These are phyloP conservation scores for Massospora cicadina DNA, from an alignment of 371 early-diverging fungal genomes.

Conservation along the genomic window DNA sequence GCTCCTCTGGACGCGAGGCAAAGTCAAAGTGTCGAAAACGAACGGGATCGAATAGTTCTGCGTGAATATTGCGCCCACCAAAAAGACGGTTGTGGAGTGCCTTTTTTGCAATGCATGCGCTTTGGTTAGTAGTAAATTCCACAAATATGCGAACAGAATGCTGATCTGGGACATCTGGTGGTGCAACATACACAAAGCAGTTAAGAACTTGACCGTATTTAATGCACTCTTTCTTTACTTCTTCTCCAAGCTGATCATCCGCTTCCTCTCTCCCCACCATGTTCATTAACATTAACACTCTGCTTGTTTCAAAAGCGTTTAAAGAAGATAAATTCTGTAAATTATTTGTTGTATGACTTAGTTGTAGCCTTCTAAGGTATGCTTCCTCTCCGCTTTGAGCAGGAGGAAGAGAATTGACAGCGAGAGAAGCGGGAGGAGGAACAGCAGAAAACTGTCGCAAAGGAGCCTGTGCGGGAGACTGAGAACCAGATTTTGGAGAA, in stretches of 20 bases:
- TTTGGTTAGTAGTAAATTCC: conserved; percentile 27
- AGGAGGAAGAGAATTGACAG: conserved; percentile 14
- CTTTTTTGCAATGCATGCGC: conserved; percentile 32
- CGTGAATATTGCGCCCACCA: conserved; percentile 47
- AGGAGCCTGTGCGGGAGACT: background rate
- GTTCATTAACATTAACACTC: background rate
- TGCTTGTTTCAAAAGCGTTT: background rate
- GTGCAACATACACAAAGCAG: conserved; percentile 33
- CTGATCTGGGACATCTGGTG: conserved; percentile 25
- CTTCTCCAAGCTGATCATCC: conserved; percentile 49
- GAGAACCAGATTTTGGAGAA: conserved; percentile 8
- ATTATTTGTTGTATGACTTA: background rate
- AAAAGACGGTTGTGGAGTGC: conserved; percentile 58
- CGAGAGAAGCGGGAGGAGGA: background rate
- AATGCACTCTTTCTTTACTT: conserved; percentile 55
- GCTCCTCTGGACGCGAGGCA: conserved; percentile 28
- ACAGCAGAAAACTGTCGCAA: background rate
- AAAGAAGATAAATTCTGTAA: background rate
- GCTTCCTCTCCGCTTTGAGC: conserved; percentile 52
- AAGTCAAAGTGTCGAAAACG: conserved; percentile 35
- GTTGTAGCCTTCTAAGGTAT: conserved; percentile 29
- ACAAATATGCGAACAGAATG: conserved; percentile 53
- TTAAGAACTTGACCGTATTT: conserved; percentile 51
- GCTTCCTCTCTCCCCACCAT: conserved; percentile 46
- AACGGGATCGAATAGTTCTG: conserved; percentile 29